Conservation (phyloP, 306 rosid genomes). For the Ormosia emarginata region DNA sequence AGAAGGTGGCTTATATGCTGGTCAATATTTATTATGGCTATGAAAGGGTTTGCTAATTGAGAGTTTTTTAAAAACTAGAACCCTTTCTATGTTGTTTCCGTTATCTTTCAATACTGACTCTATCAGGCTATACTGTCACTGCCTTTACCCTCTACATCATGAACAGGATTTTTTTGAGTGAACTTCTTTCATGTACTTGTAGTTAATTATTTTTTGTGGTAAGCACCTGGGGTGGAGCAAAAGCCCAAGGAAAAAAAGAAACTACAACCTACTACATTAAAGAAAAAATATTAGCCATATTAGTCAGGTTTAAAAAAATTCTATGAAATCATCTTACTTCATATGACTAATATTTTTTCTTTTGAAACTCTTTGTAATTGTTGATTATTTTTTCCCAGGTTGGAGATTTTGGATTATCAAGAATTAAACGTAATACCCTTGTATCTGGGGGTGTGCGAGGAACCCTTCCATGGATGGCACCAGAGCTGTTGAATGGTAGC, state of each 20-base stretch:
- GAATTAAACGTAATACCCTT: slow-evolving; percentile 82
- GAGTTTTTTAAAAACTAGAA: neutral
- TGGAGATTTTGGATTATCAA: slow-evolving; percentile 92
- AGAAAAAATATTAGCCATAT: neutral
- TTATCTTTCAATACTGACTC: neutral
- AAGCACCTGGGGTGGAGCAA: neutral
- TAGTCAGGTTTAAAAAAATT: neutral
- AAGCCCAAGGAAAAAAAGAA: neutral
- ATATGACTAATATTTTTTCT: neutral
- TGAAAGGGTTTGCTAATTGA: neutral
- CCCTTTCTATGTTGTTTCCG: neutral
- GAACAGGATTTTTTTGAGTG: neutral
- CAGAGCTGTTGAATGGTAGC: slow-evolving; percentile 78
- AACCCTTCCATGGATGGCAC: slow-evolving; percentile 99
- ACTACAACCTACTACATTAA: neutral
- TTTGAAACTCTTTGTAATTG: neutral
- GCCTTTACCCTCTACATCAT: neutral
- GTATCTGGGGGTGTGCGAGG: slow-evolving; percentile 97
- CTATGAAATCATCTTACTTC: neutral
- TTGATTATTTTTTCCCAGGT: slow-evolving; percentile 48
- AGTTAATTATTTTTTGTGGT: neutral
- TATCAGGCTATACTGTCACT: neutral
- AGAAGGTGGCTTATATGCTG: neutral
- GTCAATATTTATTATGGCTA: neutral
- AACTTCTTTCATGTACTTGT: neutral